phyloP scores from a whole-genome alignment of 2,329 filamentous ascomycete genomes.

The Nectriaceae sp. region DNA sequence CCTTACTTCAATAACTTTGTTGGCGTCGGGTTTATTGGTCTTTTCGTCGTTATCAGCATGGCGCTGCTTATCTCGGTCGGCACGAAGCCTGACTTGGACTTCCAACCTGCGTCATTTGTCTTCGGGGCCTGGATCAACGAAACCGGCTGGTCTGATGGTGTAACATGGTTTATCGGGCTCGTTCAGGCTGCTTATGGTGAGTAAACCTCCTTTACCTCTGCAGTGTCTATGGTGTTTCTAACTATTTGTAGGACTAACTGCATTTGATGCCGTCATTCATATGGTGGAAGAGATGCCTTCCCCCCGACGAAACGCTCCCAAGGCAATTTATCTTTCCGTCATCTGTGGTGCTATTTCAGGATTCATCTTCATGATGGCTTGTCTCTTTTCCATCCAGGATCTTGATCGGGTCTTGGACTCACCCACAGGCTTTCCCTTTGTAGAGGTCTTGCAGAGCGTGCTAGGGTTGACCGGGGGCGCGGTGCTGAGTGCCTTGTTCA shows the following conservation, averaged over 20 bases:
- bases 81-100: slow-evolving; percentile 42
- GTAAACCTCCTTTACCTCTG: no score
- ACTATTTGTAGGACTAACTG: no score
- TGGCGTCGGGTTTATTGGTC: slow-evolving; percentile 50
- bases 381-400: slow-evolving; percentile 52
- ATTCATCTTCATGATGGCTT: slow-evolving; percentile 55
- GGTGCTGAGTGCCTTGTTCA: slow-evolving; percentile 52
- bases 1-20: slow-evolving; percentile 59
- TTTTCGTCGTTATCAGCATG: slow-evolving; percentile 54
- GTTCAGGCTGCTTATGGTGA: slow-evolving; percentile 57
- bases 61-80: slow-evolving; percentile 55
- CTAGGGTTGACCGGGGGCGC: slow-evolving; percentile 42
- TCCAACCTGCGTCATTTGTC: slow-evolving; percentile 52
- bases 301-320: slow-evolving; percentile 51
- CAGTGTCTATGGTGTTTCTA: no score
- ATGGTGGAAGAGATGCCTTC: slow-evolving; percentile 59
- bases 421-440: slow-evolving; percentile 46
- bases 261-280: slow-evolving; percentile 61
- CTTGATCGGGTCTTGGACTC: slow-evolving; percentile 43
- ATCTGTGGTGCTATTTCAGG: slow-evolving; percentile 49
- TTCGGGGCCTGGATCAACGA: slow-evolving; percentile 50
- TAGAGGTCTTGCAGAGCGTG: slow-evolving; percentile 45
- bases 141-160: slow-evolving; percentile 54
- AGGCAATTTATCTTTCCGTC: slow-evolving; percentile 55
- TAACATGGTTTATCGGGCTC: slow-evolving; percentile 60